These are phyloP conservation scores for Diaporthe citri DNA, from an alignment of 2,329 filamentous ascomycete species.

Conservation along the genomic window DNA sequence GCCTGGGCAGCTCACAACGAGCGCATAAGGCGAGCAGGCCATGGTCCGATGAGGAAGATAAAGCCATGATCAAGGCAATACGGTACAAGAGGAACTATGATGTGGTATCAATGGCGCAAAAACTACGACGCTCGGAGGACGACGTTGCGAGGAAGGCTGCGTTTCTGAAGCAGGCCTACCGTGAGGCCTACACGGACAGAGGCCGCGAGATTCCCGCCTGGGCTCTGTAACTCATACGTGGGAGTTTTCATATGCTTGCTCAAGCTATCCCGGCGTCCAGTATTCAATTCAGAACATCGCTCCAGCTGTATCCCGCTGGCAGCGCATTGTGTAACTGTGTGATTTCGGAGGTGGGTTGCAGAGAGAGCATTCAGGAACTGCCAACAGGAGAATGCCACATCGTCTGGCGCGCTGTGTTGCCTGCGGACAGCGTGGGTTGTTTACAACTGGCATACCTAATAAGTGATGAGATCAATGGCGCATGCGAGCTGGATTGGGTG, in stretches of 20 bases:
- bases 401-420: not conserved
- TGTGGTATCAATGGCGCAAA: slow-evolving; percentile 25
- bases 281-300: not conserved
- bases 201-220: slow-evolving; percentile 31
- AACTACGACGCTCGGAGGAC: slow-evolving; percentile 1
- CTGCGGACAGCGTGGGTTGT: not conserved
- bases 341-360: not conserved
- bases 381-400: slow-evolving; percentile 35
- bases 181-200: slow-evolving; percentile 13
- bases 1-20: not conserved
- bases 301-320: not conserved
- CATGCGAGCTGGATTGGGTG: not conserved
- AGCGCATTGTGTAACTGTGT: not conserved
- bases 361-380: not conserved
- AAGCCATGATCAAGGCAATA: slow-evolving; percentile 6
- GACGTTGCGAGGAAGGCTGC: slow-evolving; percentile 35
- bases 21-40: not conserved
- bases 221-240: not conserved
- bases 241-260: not conserved
- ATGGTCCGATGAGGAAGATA: slow-evolving; percentile 32
- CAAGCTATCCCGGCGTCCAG: not conserved
- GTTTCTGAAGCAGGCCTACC: slow-evolving; percentile 21
- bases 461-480: not conserved
- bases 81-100: slow-evolving; percentile 19
- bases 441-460: not conserved